Conservation (phyloP, 1,284 basidiomycete genomes). For the Entoloma clypeatum region DNA sequence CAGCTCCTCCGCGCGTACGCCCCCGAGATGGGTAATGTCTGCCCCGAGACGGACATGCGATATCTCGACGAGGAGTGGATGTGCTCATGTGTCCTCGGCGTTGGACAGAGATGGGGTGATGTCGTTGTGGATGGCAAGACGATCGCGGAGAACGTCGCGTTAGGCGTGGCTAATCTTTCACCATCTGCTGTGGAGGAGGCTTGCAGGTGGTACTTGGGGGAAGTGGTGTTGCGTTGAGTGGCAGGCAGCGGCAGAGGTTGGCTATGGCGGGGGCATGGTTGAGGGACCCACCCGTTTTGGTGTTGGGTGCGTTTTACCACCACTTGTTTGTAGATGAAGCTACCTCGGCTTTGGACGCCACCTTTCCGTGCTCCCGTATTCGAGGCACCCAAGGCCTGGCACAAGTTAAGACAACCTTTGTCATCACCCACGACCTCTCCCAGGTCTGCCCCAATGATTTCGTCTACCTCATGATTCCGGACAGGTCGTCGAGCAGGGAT, state of each 20-base stretch:
- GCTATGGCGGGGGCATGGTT: conserved; percentile 88
- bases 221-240: conserved; percentile 77
- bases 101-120: conserved; percentile 68
- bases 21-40: conserved; percentile 57
- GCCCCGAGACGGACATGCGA: conserved; percentile 77
- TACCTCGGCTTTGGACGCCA: conserved; percentile 91
- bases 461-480: conserved; percentile 89
- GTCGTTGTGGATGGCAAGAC: conserved; percentile 76
- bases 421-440: conserved; percentile 94
- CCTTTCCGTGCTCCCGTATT: conserved; percentile 86
- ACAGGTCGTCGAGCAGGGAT: conserved; percentile 85
- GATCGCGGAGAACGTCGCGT: conserved; percentile 87
- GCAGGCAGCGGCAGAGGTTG: conserved; percentile 91
- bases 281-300: conserved; percentile 86
- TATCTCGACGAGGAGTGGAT: conserved; percentile 79
- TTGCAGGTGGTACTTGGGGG: conserved; percentile 77
- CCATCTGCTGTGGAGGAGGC: conserved; percentile 53
- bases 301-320: conserved; percentile 67
- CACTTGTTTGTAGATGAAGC: conserved; percentile 73
- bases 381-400: conserved; percentile 83
- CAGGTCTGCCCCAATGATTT: conserved; percentile 81
- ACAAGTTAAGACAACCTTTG: conserved; percentile 86
- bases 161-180: conserved; percentile 63
- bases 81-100: conserved; percentile 69
- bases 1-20: conserved; percentile 81